Percentiles rank a stretch among this genome's conserved stretches.
These are phyloP conservation scores for Pichia manshurica DNA, from an alignment of 805 yeast genomes.

Conservation along the genomic window DNA sequence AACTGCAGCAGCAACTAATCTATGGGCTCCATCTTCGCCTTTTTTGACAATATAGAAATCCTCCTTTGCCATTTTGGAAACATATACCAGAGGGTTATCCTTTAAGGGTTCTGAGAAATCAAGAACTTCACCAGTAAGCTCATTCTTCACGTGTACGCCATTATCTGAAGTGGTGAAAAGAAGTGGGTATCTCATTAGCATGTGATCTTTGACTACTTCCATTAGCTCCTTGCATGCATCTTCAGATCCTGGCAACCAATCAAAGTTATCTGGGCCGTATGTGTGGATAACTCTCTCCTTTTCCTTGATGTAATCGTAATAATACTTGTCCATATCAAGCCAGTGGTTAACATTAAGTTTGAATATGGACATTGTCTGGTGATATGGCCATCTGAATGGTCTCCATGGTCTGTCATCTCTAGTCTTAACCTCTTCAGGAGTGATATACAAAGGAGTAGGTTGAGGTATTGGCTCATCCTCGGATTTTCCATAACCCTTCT, in stretches of 20 bases:
- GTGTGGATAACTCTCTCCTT: conserved; percentile 51
- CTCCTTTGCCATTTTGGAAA: conserved; percentile 67
- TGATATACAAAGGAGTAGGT: conserved; percentile 56
- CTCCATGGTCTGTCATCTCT: conserved; percentile 78
- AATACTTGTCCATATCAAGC: conserved; percentile 76
- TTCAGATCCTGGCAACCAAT: conserved; percentile 59
- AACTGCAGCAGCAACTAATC: conserved; percentile 67
- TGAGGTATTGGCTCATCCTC: conserved; percentile 30
- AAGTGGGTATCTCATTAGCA: conserved; percentile 57
- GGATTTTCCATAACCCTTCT: conserved; percentile 19
- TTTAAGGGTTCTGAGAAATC: conserved; percentile 56
- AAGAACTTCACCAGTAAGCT: conserved; percentile 54
- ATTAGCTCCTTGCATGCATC: conserved; percentile 59
- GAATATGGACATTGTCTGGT: conserved; percentile 72
- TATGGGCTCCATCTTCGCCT: conserved; percentile 50
- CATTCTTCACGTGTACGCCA: conserved; percentile 53
- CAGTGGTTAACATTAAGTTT: conserved; percentile 69
- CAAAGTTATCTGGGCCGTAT: conserved; percentile 58
- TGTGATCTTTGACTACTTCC: conserved; percentile 55
- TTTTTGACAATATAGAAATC: conserved; percentile 63
- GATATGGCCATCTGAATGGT: conserved; percentile 76
- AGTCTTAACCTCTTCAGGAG: conserved; percentile 59
- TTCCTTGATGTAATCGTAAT: conserved; percentile 59
- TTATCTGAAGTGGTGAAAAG: conserved; percentile 45
- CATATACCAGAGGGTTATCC: conserved; percentile 57